These are phyloP conservation scores for Backusella liffmaniae DNA, from an alignment of 192 early-diverging fungal species.

Conservation along the genomic window DNA sequence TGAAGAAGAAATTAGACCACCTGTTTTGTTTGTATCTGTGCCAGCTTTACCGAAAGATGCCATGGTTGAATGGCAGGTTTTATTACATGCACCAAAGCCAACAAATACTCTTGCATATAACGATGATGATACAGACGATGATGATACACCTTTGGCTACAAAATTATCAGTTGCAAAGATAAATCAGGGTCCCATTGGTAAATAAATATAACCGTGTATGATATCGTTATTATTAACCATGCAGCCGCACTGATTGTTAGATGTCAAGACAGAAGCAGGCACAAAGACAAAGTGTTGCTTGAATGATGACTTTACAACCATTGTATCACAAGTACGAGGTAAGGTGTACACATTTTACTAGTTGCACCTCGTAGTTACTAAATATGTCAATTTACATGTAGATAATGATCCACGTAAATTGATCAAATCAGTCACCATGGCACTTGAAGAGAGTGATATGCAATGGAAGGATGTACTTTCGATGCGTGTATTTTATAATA, in stretches of 20 bases:
- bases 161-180: neutral
- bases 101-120: conserved; percentile 20
- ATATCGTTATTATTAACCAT: neutral
- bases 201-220: neutral
- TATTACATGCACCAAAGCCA: conserved; percentile 32
- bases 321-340: conserved; percentile 2
- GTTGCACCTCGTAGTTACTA: neutral
- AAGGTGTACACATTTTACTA: neutral
- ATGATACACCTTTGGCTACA: neutral
- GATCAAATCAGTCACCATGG: neutral
- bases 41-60: conserved; percentile 60
- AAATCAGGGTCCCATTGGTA: conserved; percentile 6
- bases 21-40: conserved; percentile 55
- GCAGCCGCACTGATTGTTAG: neutral
- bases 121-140: conserved; percentile 16
- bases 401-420: neutral
- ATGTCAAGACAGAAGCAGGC: neutral
- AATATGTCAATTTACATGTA: too few species aligned
- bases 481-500: conserved; percentile 7
- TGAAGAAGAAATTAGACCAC: conserved; percentile 23
- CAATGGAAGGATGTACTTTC: neutral
- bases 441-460: neutral
- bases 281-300: neutral
- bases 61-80: conserved; percentile 67
- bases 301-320: neutral